Conservation (phyloP, 306 rosid genomes). For the Cicer cuneatum region DNA sequence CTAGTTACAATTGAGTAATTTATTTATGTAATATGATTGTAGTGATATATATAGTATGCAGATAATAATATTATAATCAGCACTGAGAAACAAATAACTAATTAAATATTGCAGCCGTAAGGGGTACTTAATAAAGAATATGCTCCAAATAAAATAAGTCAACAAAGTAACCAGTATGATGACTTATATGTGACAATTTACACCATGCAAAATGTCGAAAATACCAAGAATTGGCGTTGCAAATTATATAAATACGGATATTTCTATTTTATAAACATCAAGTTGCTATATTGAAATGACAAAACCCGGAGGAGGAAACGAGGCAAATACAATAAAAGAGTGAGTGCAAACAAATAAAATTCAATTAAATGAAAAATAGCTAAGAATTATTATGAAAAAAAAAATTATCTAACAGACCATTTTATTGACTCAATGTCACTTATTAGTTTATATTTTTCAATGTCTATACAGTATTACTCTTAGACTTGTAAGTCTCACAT, state of each 20-base stretch:
- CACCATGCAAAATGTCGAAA: slow-evolving; percentile 45
- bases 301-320: slow-evolving; percentile 48
- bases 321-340: slow-evolving; percentile 1
- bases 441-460: too few species aligned
- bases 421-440: too few species aligned
- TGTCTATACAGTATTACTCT: too few species aligned
- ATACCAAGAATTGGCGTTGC: slow-evolving; percentile 48
- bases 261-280: slow-evolving; percentile 34
- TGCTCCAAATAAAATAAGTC: slow-evolving; percentile 40
- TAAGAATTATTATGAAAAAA: too few species aligned
- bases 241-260: slow-evolving; percentile 30
- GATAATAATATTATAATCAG: not conserved
- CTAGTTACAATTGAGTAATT: not conserved
- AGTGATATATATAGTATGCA: not conserved
- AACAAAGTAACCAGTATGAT: slow-evolving; percentile 24
- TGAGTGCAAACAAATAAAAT: slow-evolving; percentile 12
- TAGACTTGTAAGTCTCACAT: too few species aligned
- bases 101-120: slow-evolving; percentile 5
- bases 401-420: too few species aligned
- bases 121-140: slow-evolving; percentile 46
- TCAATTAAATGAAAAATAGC: not conserved
- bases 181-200: slow-evolving; percentile 40
- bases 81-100: slow-evolving; percentile 23
- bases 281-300: slow-evolving; percentile 33
- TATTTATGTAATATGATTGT: slow-evolving; percentile 23